Evolutionary conservation across 768 basidiomycete genomes (phyloP).

Genomic region (Serendipita vermifera): DNA sequence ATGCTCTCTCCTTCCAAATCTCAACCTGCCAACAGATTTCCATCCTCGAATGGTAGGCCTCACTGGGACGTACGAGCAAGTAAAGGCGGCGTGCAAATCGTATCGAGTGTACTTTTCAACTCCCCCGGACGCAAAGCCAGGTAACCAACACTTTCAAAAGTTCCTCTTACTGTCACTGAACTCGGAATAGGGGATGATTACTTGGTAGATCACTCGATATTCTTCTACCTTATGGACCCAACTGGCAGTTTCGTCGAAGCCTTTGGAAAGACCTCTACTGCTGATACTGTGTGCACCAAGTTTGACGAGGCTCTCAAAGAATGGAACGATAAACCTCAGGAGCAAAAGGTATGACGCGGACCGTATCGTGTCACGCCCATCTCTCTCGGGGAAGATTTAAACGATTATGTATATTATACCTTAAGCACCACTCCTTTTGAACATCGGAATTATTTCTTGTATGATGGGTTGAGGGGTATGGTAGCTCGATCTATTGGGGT

Average conservation of each 20-base stretch:
- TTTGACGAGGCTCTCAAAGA: constrained; percentile 26
- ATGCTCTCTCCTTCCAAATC: background rate
- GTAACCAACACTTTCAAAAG: constrained; percentile 1
- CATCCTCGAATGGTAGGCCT: constrained; percentile 83
- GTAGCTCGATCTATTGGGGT: no score
- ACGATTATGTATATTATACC: no score
- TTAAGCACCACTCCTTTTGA: no score
- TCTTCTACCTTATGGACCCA: constrained; percentile 97
- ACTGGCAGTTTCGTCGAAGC: constrained; percentile 89
- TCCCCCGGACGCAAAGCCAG: constrained; percentile 54
- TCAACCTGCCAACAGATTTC: constrained; percentile 45
- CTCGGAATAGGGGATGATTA: constrained; percentile 59
- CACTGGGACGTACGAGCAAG: constrained; percentile 69
- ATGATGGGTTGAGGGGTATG: no score
- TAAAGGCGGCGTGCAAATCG: constrained; percentile 82
- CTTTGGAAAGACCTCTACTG: constrained; percentile 71
- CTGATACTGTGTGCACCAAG: constrained; percentile 45
- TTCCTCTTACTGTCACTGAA: background rate
- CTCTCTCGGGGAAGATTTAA: no score
- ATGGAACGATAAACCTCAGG: constrained; percentile 19
- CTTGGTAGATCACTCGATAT: constrained; percentile 92
- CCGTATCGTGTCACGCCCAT: no score
- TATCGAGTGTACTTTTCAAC: constrained; percentile 99
- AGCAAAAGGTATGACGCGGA: background rate
- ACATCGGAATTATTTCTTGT: no score